These are phyloP conservation scores for Ustilaginoidea virens DNA, from an alignment of 2,329 filamentous ascomycete species.

Conservation along the genomic window DNA sequence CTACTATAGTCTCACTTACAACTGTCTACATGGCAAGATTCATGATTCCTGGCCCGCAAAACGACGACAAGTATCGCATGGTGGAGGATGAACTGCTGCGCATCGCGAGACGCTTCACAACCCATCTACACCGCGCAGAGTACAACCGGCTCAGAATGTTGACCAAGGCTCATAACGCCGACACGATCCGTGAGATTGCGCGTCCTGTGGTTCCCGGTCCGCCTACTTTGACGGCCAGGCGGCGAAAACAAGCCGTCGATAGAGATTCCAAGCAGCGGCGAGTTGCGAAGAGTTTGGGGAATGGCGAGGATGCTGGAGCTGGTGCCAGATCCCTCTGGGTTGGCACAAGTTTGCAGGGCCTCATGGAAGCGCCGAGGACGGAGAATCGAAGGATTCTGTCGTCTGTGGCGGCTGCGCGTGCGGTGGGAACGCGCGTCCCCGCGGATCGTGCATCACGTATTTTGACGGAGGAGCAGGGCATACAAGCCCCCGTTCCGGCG, in stretches of 20 bases:
- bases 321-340: slow-evolving; percentile 10
- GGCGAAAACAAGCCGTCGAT: slow-evolving; percentile 8
- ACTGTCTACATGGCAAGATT: slow-evolving; percentile 21
- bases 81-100: slow-evolving; percentile 67
- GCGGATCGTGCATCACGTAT: no score
- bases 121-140: slow-evolving; percentile 62
- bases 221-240: slow-evolving; percentile 12
- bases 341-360: slow-evolving; percentile 21
- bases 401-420: no score
- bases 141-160: slow-evolving; percentile 51
- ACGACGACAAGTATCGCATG: slow-evolving; percentile 67
- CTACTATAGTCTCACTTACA: background rate
- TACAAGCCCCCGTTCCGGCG: no score
- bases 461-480: no score
- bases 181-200: slow-evolving; percentile 32
- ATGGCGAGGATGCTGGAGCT: background rate
- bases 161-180: slow-evolving; percentile 38
- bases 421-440: no score
- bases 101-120: slow-evolving; percentile 54
- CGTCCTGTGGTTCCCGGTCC: slow-evolving; percentile 29
- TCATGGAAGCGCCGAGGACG: slow-evolving; percentile 26
- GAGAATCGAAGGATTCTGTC: slow-evolving; percentile 9
- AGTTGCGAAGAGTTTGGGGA: slow-evolving; percentile 4
- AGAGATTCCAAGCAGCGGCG: slow-evolving; percentile 12
- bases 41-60: slow-evolving; percentile 48